Conservation (phyloP, 257 asterid genomes). For the Striga asiatica region DNA sequence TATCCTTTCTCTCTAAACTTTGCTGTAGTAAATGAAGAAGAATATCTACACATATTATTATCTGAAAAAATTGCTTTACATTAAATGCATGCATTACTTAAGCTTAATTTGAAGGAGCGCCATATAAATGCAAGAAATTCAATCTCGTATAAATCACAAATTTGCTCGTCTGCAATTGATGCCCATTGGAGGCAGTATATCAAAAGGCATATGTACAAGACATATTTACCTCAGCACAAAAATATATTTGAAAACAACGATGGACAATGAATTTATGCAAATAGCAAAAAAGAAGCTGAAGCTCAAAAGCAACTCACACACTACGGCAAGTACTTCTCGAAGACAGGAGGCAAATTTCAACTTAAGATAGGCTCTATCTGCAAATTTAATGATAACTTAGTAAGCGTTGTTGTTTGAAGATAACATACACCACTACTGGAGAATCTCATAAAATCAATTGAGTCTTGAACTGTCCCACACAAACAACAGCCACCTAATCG, state of each 20-base stretch:
- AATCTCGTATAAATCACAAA: neutral
- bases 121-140: neutral
- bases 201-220: neutral
- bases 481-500: no score
- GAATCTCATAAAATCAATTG: no score
- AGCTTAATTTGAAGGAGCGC: neutral
- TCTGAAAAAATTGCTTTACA: neutral
- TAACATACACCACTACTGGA: no score
- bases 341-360: slow-evolving; percentile 98
- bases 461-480: no score
- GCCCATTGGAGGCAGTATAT: neutral
- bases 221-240: neutral
- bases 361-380: slow-evolving; percentile 98
- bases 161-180: neutral
- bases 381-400: no score
- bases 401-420: no score
- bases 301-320: no score
- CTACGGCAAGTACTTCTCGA: slow-evolving; percentile 95
- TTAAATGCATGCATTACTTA: neutral
- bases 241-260: no score
- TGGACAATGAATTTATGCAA: no score
- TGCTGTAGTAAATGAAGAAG: slow-evolving; percentile 34
- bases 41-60: neutral
- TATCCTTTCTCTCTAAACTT: slow-evolving; percentile 91
- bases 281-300: no score